These are phyloP conservation scores for Monilinia laxa DNA, from an alignment of 2,329 filamentous ascomycete genomes.

Conservation along the genomic window DNA sequence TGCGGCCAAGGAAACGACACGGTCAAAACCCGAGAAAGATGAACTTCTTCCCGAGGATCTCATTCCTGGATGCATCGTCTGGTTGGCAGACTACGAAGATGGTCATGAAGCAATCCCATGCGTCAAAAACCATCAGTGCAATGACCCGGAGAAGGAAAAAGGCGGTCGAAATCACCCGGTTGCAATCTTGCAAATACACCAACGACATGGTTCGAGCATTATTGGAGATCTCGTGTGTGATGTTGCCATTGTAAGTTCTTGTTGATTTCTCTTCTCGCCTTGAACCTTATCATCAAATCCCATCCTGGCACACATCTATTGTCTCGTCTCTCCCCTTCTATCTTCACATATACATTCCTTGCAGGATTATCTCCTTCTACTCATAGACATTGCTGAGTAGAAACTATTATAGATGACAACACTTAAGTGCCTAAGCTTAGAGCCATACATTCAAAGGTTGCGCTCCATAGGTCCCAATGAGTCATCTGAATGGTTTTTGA, in stretches of 20 bases:
- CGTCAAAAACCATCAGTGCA: slow-evolving; percentile 15
- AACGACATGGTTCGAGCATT: slow-evolving; percentile 18
- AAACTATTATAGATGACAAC: not conserved
- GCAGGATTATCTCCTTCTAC: rapidly evolving
- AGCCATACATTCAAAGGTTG: not conserved
- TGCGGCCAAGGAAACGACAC: not conserved
- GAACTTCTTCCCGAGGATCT: not conserved
- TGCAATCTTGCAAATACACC: slow-evolving; percentile 21
- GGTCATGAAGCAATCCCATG: slow-evolving; percentile 20
- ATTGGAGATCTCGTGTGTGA: slow-evolving; percentile 27
- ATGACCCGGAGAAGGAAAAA: slow-evolving; percentile 18
- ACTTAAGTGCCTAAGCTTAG: not conserved
- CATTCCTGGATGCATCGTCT: slow-evolving; percentile 27
- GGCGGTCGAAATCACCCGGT: slow-evolving; percentile 28
- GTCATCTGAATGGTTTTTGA: not conserved
- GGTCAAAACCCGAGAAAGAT: not conserved
- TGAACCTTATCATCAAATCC: not conserved
- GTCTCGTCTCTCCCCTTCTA: not conserved
- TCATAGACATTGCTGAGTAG: not conserved
- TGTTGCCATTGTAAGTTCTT: slow-evolving; percentile 26
- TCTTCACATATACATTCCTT: not conserved
- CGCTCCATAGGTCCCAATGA: not conserved
- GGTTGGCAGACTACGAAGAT: slow-evolving; percentile 18
- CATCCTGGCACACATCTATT: not conserved
- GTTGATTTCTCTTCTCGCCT: not conserved